phyloP scores from a whole-genome alignment of 768 basidiomycete species.

The Symmetrospora coprosmae region DNA sequence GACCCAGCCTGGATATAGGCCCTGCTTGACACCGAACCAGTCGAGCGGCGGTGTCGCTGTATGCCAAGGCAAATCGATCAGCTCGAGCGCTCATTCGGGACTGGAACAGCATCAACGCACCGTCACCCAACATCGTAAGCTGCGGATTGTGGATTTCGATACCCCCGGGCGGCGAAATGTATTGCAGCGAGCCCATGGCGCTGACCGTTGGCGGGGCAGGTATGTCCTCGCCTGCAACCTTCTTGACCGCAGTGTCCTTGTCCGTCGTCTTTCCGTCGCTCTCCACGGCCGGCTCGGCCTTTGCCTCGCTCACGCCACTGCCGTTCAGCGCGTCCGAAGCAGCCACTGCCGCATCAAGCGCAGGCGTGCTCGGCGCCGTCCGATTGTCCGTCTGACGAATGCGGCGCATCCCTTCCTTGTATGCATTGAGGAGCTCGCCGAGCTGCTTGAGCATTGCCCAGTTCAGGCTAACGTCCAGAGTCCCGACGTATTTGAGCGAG shows the following conservation, averaged over 20 bases:
- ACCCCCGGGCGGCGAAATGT: constrained; percentile 23
- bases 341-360: constrained; percentile 46
- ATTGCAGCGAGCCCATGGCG: constrained; percentile 15
- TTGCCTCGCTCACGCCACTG: constrained; percentile 43
- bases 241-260: constrained; percentile 68
- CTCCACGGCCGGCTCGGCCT: too few relatives aligned
- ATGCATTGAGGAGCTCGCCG: neutral
- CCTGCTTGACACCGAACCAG: constrained; percentile 19
- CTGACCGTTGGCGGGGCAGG: neutral
- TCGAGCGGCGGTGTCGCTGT: constrained; percentile 23
- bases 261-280: constrained; percentile 45
- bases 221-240: constrained; percentile 51
- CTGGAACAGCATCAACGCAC: neutral
- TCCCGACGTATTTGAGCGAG: constrained; percentile 11
- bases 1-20: constrained; percentile 2
- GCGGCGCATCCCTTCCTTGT: constrained; percentile 15
- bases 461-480: constrained; percentile 24
- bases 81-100: neutral
- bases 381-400: constrained; percentile 43
- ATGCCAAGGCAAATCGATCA: neutral
- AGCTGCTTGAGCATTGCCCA: constrained; percentile 20
- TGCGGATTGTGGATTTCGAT: constrained; percentile 23
- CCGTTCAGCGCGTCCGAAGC: constrained; percentile 70
- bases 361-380: neutral
- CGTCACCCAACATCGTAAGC: constrained; percentile 24